Evolutionary conservation across 441 rosid genomes (phyloP), one percentile per base, ranked within the genome.

Genomic region (Erysimum pusillum): DNA sequence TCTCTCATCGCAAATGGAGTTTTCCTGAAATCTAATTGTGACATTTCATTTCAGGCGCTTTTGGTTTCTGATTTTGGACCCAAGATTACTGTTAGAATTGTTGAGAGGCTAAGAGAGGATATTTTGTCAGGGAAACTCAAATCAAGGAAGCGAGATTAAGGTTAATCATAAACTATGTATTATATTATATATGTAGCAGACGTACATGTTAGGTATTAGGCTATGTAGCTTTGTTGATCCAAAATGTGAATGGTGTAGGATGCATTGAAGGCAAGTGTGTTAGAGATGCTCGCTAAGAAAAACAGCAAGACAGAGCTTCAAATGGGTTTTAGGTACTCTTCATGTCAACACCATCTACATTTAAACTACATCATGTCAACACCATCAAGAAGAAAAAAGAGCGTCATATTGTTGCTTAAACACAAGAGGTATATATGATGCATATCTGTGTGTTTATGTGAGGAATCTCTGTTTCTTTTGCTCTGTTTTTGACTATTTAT

Each of bases 61-160:
- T 80, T 95, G 85, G 97, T 92, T 61, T 87, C 98, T 79, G 99
- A 92, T 84, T 95, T 95, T 80, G 96, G 98, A 74, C 99, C 99
- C 8, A 90, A 73, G 76, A 95, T 95, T 70, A 90, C 98, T 0
- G 69, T 91, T 67, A 88, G 87, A 85, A 95, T 95, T 49, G 99
- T 95, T 82, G 98, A 92, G 83, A 88, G 86, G 76, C 74, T 90
- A 80, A 79, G 96, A 64, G 91, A 89, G 58, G 97, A 95, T 81
- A 92, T 95, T n/a, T 65, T 90, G 68, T 79, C 89, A 2, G 98
- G 94, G 75, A 92, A 86, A 76, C 94, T 95, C 53, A 95, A 91
- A 73, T 92, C 97, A 22, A 22, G 98, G 98, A 84, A 83, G 81
- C 44, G 98, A 95, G 73, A 95, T 95, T 25, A 95, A 95, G 98